Evolutionary conservation across 2,329 filamentous ascomycete genomes (phyloP).

Genomic region (Paramyrothecium roridum): DNA sequence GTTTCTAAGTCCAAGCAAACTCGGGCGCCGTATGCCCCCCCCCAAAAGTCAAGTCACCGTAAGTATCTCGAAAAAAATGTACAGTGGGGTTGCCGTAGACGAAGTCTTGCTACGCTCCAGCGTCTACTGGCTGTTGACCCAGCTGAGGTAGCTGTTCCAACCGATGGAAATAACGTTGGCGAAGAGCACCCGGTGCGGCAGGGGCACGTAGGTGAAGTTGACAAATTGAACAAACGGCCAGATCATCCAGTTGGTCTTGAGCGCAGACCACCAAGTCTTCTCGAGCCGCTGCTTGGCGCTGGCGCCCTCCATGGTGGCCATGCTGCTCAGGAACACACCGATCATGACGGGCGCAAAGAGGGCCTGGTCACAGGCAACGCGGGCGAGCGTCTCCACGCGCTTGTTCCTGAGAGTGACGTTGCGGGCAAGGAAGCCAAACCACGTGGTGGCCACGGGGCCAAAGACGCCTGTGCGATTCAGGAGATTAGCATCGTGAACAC

Average conservation of each 20-base stretch:
- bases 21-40: not conserved
- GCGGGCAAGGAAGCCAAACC: conserved; percentile 77
- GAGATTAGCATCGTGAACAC: conserved; percentile 6
- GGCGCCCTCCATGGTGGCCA: conserved; percentile 76
- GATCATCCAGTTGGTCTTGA: conserved; percentile 81
- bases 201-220: conserved; percentile 85
- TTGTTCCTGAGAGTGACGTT: conserved; percentile 62
- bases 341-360: conserved; percentile 84
- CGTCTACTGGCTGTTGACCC: conserved; percentile 48
- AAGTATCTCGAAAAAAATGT: too few relatives aligned
- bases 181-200: conserved; percentile 79
- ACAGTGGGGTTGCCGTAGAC: too few relatives aligned
- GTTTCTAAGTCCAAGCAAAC: not conserved
- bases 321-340: conserved; percentile 74
- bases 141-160: conserved; percentile 65
- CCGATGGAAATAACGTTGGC: conserved; percentile 76
- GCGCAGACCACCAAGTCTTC: conserved; percentile 66
- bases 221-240: conserved; percentile 83
- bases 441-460: conserved; percentile 81
- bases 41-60: not conserved
- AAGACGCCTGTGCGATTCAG: conserved; percentile 60
- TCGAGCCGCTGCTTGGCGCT: conserved; percentile 63
- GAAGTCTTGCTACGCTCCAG: not conserved
- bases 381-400: conserved; percentile 69
- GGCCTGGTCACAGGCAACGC: conserved; percentile 77